A percentile compares a stretch with the other conserved stretches of the same genome.
These are phyloP conservation scores for Tylopilus rubrobrunneus DNA, from an alignment of 768 basidiomycete species.

Conservation along the genomic window DNA sequence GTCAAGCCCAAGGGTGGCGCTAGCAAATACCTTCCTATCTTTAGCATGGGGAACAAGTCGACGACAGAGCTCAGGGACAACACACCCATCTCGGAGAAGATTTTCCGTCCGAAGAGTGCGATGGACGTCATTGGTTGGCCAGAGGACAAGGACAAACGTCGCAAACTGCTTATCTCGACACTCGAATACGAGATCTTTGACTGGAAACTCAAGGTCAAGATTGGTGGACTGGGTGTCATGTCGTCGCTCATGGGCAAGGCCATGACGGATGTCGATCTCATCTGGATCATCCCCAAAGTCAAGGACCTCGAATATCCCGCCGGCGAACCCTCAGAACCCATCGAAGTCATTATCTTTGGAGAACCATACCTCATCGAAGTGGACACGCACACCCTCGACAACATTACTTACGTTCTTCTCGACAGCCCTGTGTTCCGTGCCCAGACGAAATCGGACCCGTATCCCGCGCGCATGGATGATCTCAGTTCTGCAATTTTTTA, in stretches of 20 bases:
- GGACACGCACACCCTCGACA: conserved; percentile 88
- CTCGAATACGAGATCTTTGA: conserved; percentile 96
- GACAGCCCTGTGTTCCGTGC: conserved; percentile 96
- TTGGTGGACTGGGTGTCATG: conserved; percentile 97
- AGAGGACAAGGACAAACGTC: conserved; percentile 84
- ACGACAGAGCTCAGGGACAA: conserved; percentile 66
- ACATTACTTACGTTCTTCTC: conserved; percentile 92
- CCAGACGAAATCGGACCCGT: conserved; percentile 93
- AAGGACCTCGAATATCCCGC: conserved; percentile 91
- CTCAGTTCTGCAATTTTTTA: conserved; percentile 96
- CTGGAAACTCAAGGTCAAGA: conserved; percentile 98
- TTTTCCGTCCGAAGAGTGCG: conserved; percentile 58
- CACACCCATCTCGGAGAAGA: conserved; percentile 63
- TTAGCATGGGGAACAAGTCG: conserved; percentile 61
- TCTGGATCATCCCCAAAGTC: conserved; percentile 94
- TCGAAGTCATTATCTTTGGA: conserved; percentile 95
- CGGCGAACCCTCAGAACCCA: conserved; percentile 88
- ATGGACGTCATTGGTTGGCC: conserved; percentile 94
- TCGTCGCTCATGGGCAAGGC: conserved; percentile 97
- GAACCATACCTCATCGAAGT: conserved; percentile 95
- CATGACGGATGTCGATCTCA: conserved; percentile 92
- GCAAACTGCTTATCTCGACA: conserved; percentile 88
- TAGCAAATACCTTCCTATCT: conserved; percentile 85
- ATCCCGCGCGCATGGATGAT: conserved; percentile 97
- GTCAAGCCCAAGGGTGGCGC: conserved; percentile 63